A percentile compares a stretch with the other conserved stretches of the same genome.
phyloP scores from a whole-genome alignment of 441 rosid species.

The Omphalea diandra region DNA sequence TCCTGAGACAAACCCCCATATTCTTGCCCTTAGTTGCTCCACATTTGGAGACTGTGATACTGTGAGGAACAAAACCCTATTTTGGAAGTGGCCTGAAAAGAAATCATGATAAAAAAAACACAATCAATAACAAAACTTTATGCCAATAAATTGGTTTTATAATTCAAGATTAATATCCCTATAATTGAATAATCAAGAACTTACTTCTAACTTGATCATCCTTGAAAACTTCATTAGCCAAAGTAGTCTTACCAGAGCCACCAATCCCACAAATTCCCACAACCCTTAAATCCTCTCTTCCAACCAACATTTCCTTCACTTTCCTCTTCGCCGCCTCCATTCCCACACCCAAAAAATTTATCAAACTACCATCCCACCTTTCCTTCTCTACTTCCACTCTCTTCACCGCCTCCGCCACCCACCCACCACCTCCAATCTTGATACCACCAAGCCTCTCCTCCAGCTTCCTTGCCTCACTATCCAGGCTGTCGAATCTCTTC shows the following conservation, averaged over 20 bases:
- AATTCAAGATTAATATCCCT: neutral
- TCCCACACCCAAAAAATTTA: slow-evolving; percentile 41
- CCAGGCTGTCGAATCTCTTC: slow-evolving; percentile 55
- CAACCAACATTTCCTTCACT: slow-evolving; percentile 68
- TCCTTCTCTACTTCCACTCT: slow-evolving; percentile 44
- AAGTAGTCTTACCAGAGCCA: slow-evolving; percentile 86
- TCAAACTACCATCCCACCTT: slow-evolving; percentile 35
- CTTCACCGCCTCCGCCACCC: slow-evolving; percentile 56
- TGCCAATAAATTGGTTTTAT: neutral
- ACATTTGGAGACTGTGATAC: slow-evolving; percentile 83
- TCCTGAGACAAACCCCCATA: slow-evolving; percentile 46
- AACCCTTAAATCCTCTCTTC: slow-evolving; percentile 33
- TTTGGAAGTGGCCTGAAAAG: slow-evolving; percentile 48
- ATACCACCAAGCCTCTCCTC: slow-evolving; percentile 54
- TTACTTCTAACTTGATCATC: slow-evolving; percentile 67
- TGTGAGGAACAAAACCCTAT: slow-evolving; percentile 57
- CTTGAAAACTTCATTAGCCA: slow-evolving; percentile 60
- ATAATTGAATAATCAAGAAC: slow-evolving; percentile 14
- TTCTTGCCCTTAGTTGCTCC: slow-evolving; percentile 40
- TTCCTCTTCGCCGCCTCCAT: slow-evolving; percentile 61
- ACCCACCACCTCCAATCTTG: slow-evolving; percentile 64
- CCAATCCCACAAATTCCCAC: slow-evolving; percentile 79
- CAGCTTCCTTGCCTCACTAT: slow-evolving; percentile 34
- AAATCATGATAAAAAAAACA: slow-evolving; percentile 6
- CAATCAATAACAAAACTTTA: neutral